A percentile compares a stretch with the other conserved stretches of the same genome.
phyloP scores from a whole-genome alignment of 108 stramenopile genomes.

The Aureococcus anophagefferens region DNA sequence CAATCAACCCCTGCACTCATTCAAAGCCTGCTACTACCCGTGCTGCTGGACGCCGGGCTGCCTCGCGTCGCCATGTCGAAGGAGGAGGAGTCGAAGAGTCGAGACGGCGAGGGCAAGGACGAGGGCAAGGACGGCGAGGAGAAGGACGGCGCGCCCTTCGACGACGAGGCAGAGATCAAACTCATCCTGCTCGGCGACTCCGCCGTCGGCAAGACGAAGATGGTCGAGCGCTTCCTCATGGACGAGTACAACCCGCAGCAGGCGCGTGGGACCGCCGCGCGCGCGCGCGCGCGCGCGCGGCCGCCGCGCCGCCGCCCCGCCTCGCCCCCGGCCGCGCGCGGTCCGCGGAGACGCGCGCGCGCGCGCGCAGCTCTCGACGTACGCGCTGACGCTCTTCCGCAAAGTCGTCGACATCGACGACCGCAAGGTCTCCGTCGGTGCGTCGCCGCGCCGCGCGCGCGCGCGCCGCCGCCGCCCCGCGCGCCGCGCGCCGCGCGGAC shows the following conservation, averaged over 20 bases:
- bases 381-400: conserved; percentile 63
- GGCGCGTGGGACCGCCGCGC: no score
- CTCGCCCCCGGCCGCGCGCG: background rate
- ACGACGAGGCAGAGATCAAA: conserved; percentile 40
- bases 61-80: no score
- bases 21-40: no score
- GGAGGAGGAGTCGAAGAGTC: no score
- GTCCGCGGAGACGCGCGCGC: no score
- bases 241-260: conserved; percentile 68
- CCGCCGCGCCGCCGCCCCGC: background rate
- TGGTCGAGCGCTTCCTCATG: conserved; percentile 65
- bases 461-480: no score
- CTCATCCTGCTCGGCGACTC: conserved; percentile 69
- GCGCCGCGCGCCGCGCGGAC: no score
- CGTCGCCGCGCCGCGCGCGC: no score
- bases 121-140: conserved; percentile 27
- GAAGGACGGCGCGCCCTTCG: conserved; percentile 19
- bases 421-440: conserved; percentile 2
- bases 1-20: no score
- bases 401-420: conserved; percentile 33
- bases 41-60: no score
- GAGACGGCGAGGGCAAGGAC: conserved; percentile 1
- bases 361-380: conserved; percentile 71
- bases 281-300: background rate
- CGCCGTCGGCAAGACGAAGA: conserved; percentile 73